A percentile compares a stretch with the other conserved stretches of the same genome.
Conservation (phyloP, 1,284 basidiomycete genomes). For the Malassezia obtusa region DNA sequence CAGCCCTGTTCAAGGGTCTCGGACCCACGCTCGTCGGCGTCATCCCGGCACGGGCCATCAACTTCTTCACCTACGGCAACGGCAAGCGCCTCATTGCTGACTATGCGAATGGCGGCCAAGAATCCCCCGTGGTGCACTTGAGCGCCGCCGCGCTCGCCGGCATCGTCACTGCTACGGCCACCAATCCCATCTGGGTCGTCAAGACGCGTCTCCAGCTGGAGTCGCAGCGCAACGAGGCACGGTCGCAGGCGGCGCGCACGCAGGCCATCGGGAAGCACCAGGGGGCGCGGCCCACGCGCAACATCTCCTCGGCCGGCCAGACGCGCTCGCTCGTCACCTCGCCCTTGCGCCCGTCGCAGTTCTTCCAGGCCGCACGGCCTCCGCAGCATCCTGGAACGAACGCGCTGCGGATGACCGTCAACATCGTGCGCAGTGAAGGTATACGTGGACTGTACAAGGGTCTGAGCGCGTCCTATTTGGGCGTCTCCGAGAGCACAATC, state of each 20-base stretch:
- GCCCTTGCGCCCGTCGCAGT: slow-evolving; percentile 12
- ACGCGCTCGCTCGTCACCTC: slow-evolving; percentile 1
- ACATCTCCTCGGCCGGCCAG: neutral
- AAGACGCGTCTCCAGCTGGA: slow-evolving; percentile 83
- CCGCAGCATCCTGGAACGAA: slow-evolving; percentile 50
- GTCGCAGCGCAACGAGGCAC: slow-evolving; percentile 18
- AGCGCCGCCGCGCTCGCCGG: slow-evolving; percentile 71
- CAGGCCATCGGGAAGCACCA: slow-evolving; percentile 2
- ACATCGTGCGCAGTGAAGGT: slow-evolving; percentile 72
- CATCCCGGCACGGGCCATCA: slow-evolving; percentile 79
- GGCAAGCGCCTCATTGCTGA: slow-evolving; percentile 83
- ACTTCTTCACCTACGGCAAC: slow-evolving; percentile 97
- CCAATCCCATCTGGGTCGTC: slow-evolving; percentile 98
- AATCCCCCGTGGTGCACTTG: slow-evolving; percentile 78
- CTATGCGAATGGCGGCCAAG: slow-evolving; percentile 58
- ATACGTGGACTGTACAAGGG: slow-evolving; percentile 86
- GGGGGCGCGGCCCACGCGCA: neutral
- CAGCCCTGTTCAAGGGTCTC: slow-evolving; percentile 85
- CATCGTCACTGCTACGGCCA: slow-evolving; percentile 73
- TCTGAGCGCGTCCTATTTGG: slow-evolving; percentile 83
- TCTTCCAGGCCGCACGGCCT: slow-evolving; percentile 28
- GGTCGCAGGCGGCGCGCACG: neutral
- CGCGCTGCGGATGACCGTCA: slow-evolving; percentile 59
- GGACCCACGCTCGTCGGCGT: slow-evolving; percentile 90
- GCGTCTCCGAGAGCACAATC: slow-evolving; percentile 91